Base-by-base conservation (phyloP, 495 filamentous ascomycete species). In the Clavariopsis aquatica region DNA sequence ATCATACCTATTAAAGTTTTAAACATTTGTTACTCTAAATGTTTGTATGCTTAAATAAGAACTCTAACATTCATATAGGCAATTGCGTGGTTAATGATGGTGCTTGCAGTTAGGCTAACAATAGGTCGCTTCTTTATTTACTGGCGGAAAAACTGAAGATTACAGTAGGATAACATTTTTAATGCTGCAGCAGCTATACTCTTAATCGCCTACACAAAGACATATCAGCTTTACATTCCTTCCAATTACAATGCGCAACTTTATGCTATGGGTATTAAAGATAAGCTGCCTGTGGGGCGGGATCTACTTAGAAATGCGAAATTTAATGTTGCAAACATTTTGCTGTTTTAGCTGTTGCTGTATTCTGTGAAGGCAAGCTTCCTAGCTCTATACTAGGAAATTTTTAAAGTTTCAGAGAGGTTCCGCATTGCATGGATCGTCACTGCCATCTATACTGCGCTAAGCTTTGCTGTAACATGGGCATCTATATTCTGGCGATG, bases 311-410 rank as follows among this genome's bases (percentile, higher is more conserved):
- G 17, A 12, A 22, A 54, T n/a, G 4, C 27, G 6, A 5, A 59
- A 17, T 26, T 46, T 9, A 27, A 46, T 26, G 29, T 59, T 23
- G 34, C 41, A 7, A 59, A 23, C 38, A 7, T 27, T 4, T 47
- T 47, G 9, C 20, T 49, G 4, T 59, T 46, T 22, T 59, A 7
- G 7, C n/a, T 31, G 5, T 2, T 24, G 10, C 7, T 59, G 5
- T 59, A 59, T 29, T 22, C 56, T 6, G 56, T 59, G 36, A 59
- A 59, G 29, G 56, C 56, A 4, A 59, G 36, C 41, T 59, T 59
- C 22, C 26, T 59, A 6, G 56, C 56, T 10, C 41, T 59, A 6
- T 59, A 59, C 41, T 59, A 41, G 56, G 4, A 49, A 49, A 59
- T 59, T 17, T 59, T 59, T 26, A 17, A 46, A n/a, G 17, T 59